Evolutionary conservation across 345 rosid species (phyloP).

Genomic region (Erucastrum elatum): DNA sequence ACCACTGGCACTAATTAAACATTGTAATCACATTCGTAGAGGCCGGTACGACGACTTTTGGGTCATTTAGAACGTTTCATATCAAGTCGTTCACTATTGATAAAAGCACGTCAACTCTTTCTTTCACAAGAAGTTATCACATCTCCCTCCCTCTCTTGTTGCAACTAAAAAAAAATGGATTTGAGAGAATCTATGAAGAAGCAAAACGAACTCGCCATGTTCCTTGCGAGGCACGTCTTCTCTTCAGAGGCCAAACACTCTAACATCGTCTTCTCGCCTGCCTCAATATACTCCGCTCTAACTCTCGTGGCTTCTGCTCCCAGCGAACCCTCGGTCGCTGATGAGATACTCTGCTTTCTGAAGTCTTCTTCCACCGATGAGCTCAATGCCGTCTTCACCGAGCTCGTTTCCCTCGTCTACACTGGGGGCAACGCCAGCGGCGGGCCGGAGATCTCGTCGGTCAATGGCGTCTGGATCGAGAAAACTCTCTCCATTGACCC

Average conservation of each 20-base stretch:
- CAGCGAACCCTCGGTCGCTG: background rate
- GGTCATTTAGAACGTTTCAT: background rate
- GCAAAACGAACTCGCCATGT: slow-evolving; percentile 19
- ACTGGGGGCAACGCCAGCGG: background rate
- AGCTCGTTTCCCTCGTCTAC: background rate
- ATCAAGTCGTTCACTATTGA: background rate
- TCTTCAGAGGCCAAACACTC: background rate
- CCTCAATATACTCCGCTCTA: slow-evolving; percentile 1
- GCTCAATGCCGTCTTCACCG: background rate
- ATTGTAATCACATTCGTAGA: background rate
- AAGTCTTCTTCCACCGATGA: background rate
- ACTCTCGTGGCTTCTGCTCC: slow-evolving; percentile 6
- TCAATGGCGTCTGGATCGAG: background rate
- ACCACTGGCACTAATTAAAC: background rate
- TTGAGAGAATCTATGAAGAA: slow-evolving; percentile 8
- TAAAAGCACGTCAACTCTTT: background rate
- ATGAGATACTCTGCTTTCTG: background rate
- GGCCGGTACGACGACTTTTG: background rate
- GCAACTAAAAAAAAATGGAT: background rate
- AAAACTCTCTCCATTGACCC: background rate
- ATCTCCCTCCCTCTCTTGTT: background rate
- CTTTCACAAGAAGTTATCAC: background rate
- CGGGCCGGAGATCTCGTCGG: background rate
- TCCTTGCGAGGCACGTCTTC: background rate
- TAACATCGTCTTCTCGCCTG: slow-evolving; percentile 18